Evolutionary conservation across 1,284 basidiomycete genomes (phyloP), one percentile per base, ranked within the genome.

Genomic region (Fomes fomentarius): DNA sequence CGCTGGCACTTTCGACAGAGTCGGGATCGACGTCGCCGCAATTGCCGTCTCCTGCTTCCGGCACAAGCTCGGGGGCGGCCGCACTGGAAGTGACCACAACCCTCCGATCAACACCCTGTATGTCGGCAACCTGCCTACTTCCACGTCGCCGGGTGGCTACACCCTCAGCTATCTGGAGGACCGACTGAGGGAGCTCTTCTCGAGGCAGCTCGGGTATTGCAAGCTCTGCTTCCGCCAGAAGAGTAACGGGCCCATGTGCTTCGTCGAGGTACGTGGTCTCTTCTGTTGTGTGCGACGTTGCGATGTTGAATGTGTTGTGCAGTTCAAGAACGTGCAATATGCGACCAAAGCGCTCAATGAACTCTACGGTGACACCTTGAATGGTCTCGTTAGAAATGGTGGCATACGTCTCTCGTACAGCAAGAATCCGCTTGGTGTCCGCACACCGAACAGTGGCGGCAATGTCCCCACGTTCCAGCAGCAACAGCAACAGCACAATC

Each of bases 181-280:
- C 51, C 87, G 84, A 42, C 78, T 99, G 15, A 81, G 93, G 54
- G 84, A 85, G 33, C 75, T 96, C 42, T 98, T 99, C 71, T 79
- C 82, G 37, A 79, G 80, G 33, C 87, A 87, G 38, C 82, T 84
- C 1, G 96, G 96, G 4, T 99, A 89, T 74, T 89, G 93, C 53
- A 91, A 96, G 66, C 82, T 99, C 63, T 95, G 90, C 65, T 98
- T 95, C 78, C 81, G 94, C 54, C 93, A 96, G 69, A 99, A 99
- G 78, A 91, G 84, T 68, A 96, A 95, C 63, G 94, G 95, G 1
- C 94, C 95, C 4, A 97, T 97, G 96, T 98, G 95, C 72, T 97
- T 98, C 71, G 93, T 95, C 44, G 93, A 95, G 84, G 90, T 93
- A 70, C 47, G 76, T 71, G n/a, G 21, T 17, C 10, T 38, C 17